These are phyloP conservation scores for Nakazawaea anatomiae DNA, from an alignment of 805 yeast genomes.

Conservation along the genomic window DNA sequence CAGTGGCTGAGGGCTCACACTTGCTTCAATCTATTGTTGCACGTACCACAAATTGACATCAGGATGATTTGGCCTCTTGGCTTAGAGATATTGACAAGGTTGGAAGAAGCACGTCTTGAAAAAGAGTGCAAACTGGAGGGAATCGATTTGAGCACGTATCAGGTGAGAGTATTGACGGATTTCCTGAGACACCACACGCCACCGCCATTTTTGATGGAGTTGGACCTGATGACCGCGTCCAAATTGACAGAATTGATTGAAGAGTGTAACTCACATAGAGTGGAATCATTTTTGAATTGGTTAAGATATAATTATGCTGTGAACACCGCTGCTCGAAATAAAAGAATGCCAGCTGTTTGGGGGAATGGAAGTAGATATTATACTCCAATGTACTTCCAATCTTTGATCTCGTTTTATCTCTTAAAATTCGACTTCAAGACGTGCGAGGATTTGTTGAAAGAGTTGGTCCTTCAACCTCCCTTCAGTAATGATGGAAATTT, in stretches of 20 bases:
- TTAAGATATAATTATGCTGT: slow-evolving; percentile 22
- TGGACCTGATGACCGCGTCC: neutral
- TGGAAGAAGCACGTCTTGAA: slow-evolving; percentile 14
- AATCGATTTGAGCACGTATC: slow-evolving; percentile 1
- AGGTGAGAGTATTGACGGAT: slow-evolving; percentile 6
- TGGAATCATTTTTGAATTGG: slow-evolving; percentile 33
- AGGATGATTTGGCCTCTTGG: slow-evolving; percentile 62
- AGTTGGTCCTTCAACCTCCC: slow-evolving; percentile 36
- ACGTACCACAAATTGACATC: slow-evolving; percentile 46
- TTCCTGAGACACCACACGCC: neutral
- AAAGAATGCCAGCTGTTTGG: slow-evolving; percentile 29
- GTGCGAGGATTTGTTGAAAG: slow-evolving; percentile 29
- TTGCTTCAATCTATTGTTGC: slow-evolving; percentile 41
- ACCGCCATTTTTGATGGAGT: neutral
- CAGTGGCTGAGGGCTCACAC: slow-evolving; percentile 55
- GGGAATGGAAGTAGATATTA: slow-evolving; percentile 32
- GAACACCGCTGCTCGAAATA: neutral
- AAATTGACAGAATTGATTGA: neutral
- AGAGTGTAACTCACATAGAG: slow-evolving; percentile 7
- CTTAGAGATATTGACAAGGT: slow-evolving; percentile 38
- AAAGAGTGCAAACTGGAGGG: neutral
- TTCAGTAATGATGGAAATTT: slow-evolving; percentile 35
- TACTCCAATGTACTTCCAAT: slow-evolving; percentile 34
- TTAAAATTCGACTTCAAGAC: slow-evolving; percentile 27
- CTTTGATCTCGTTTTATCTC: slow-evolving; percentile 37